Percentiles rank a stretch among this genome's conserved stretches.
Conservation (phyloP, 164 flowering plant species). For the Magnolia officinalis region DNA sequence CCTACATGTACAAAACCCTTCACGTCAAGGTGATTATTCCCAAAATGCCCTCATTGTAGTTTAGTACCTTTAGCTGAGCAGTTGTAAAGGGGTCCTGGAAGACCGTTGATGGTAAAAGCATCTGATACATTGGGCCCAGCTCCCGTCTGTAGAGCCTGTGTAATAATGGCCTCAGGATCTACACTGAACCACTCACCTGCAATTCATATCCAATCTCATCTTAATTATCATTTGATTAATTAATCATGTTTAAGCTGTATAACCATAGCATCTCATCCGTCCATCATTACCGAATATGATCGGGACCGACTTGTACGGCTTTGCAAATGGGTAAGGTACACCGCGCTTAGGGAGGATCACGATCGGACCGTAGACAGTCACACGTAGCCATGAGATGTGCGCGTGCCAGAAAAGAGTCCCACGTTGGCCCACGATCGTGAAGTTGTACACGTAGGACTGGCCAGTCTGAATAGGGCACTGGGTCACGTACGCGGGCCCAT, state of each 20-base stretch:
- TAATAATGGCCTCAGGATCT: slow-evolving; percentile 46
- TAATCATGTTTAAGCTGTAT: background rate
- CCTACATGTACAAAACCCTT: too few relatives aligned
- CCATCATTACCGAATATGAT: slow-evolving; percentile 42
- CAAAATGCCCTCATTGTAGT: too few relatives aligned
- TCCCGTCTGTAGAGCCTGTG: slow-evolving; percentile 49
- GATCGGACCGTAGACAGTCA: slow-evolving; percentile 50
- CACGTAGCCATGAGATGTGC: slow-evolving; percentile 51
- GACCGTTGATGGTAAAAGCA: slow-evolving; percentile 57
- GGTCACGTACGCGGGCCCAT: slow-evolving; percentile 55
- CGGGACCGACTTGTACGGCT: slow-evolving; percentile 51
- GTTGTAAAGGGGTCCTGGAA: slow-evolving; percentile 56
- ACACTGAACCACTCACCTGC: slow-evolving; percentile 59
- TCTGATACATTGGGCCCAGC: slow-evolving; percentile 57
- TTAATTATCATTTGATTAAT: background rate
- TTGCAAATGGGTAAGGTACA: slow-evolving; percentile 43
- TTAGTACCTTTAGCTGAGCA: slow-evolving; percentile 46
- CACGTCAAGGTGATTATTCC: too few relatives aligned
- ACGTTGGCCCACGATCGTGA: slow-evolving; percentile 50
- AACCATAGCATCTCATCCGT: background rate
- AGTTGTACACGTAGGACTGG: slow-evolving; percentile 44
- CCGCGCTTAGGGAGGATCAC: slow-evolving; percentile 44
- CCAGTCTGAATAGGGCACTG: slow-evolving; percentile 61
- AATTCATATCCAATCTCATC: slow-evolving; percentile 4
- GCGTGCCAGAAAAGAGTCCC: slow-evolving; percentile 67